Conservation (phyloP, 148 eudicot genomes). For the Fagopyrum esculentum region DNA sequence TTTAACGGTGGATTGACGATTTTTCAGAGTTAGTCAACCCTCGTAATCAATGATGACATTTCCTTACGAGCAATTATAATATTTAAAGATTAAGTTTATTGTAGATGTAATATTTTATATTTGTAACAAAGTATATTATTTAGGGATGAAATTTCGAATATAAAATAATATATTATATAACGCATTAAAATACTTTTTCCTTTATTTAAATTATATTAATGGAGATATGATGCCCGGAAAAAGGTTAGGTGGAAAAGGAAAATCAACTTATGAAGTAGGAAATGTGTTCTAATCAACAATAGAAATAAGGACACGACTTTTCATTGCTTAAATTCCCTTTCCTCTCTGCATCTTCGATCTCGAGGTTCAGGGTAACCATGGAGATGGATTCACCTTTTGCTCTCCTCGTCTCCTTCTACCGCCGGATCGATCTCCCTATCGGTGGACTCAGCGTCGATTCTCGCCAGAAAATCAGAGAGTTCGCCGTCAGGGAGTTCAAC, state of each 20-base stretch:
- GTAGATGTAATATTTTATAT: too few relatives aligned
- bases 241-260: not conserved
- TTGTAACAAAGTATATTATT: too few relatives aligned
- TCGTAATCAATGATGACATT: too few relatives aligned
- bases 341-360: not conserved
- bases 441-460: slow-evolving; percentile 17
- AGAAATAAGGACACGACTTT: not conserved
- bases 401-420: slow-evolving; percentile 5
- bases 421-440: slow-evolving; percentile 8
- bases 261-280: not conserved
- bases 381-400: slow-evolving; percentile 3
- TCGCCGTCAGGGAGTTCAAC: slow-evolving; percentile 38
- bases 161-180: too few relatives aligned
- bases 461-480: slow-evolving; percentile 24
- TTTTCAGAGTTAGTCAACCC: too few relatives aligned
- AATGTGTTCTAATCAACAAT: not conserved
- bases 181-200: too few relatives aligned
- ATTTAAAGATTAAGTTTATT: too few relatives aligned
- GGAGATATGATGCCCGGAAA: too few relatives aligned
- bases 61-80: too few relatives aligned
- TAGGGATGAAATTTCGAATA: too few relatives aligned
- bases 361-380: not conserved
- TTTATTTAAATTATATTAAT: too few relatives aligned
- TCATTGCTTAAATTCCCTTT: not conserved
- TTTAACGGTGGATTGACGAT: too few relatives aligned